Conservation (phyloP, 257 asterid genomes). For the Solanum pennellii region DNA sequence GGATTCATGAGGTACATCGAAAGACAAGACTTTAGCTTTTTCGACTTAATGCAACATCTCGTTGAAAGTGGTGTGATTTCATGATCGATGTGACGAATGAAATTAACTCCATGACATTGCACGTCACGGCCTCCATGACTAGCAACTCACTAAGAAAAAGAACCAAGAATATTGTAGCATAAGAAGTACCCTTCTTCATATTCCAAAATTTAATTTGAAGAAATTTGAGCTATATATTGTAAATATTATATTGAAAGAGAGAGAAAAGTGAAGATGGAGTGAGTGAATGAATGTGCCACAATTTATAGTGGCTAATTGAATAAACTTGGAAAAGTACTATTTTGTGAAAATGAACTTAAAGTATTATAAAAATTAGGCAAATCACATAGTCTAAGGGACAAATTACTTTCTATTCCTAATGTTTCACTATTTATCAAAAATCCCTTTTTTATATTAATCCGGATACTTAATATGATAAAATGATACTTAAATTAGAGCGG, state of each 20-base stretch:
- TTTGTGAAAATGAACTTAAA: not conserved
- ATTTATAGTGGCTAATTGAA: not conserved
- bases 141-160: not conserved
- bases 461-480: no score
- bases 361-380: no score
- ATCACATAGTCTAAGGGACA: no score
- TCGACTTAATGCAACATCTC: slow-evolving; percentile 5
- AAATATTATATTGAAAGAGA: not conserved
- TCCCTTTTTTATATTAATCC: no score
- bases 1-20: slow-evolving; percentile 7
- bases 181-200: not conserved
- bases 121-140: slow-evolving; percentile 4
- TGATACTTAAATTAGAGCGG: no score
- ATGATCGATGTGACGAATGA: not conserved
- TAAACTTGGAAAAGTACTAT: not conserved
- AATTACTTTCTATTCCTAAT: no score
- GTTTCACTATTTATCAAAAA: no score
- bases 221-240: not conserved
- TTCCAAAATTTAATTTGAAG: not conserved
- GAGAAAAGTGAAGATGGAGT: not conserved
- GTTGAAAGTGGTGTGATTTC: not conserved
- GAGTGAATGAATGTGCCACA: not conserved
- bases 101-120: not conserved
- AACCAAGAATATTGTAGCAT: not conserved
- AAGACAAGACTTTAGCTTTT: slow-evolving; percentile 16